phyloP scores from a whole-genome alignment of 805 yeast species.

The Barnettozyma salicaria region DNA sequence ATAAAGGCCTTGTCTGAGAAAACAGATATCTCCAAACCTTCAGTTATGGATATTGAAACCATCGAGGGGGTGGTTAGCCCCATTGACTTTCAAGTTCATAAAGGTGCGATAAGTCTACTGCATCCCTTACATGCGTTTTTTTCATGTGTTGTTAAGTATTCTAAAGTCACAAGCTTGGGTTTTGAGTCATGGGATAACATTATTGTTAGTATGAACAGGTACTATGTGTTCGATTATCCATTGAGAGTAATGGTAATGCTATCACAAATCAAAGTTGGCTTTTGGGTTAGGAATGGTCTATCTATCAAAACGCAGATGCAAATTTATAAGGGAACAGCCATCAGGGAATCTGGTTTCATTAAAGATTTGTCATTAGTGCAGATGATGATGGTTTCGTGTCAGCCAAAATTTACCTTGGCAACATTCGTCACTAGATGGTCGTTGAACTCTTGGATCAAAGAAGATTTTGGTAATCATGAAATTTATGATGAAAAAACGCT shows the following conservation, averaged over 20 bases:
- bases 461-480: slow-evolving; percentile 33
- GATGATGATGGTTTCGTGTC: slow-evolving; percentile 44
- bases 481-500: slow-evolving; percentile 41
- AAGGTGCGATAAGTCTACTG: slow-evolving; percentile 56
- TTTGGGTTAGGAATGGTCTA: slow-evolving; percentile 93
- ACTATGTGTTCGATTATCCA: slow-evolving; percentile 49
- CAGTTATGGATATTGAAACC: slow-evolving; percentile 15
- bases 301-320: slow-evolving; percentile 74
- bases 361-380: slow-evolving; percentile 77
- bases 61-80: slow-evolving; percentile 24
- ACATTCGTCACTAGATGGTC: slow-evolving; percentile 69
- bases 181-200: slow-evolving; percentile 8
- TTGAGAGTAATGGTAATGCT: slow-evolving; percentile 68
- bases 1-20: neutral
- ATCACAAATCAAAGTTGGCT: slow-evolving; percentile 81
- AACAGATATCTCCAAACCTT: slow-evolving; percentile 11
- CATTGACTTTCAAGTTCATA: slow-evolving; percentile 38
- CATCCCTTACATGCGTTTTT: slow-evolving; percentile 77
- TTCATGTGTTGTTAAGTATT: slow-evolving; percentile 62
- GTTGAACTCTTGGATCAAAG: slow-evolving; percentile 46
- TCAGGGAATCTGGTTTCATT: slow-evolving; percentile 76
- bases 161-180: slow-evolving; percentile 15
- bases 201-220: slow-evolving; percentile 6
- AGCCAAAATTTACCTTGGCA: slow-evolving; percentile 50
- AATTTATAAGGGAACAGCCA: slow-evolving; percentile 69